Percentiles rank a stretch among this genome's conserved stretches.
Evolutionary conservation across 805 yeast species (phyloP).

Genomic region (Lipomyces starkeyi): DNA sequence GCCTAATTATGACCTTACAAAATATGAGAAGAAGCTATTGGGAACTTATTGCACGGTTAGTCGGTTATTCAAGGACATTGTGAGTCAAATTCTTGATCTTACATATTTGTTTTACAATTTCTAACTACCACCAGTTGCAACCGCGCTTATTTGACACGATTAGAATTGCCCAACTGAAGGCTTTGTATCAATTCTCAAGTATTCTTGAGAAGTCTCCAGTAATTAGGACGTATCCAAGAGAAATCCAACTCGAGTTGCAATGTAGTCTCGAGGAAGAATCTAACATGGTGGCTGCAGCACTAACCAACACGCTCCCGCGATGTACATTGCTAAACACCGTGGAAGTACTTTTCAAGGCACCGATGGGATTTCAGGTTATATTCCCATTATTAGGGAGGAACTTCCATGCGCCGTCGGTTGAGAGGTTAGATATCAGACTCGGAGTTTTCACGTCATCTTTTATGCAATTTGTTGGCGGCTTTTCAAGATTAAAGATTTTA

Average conservation of each 20-base stretch:
- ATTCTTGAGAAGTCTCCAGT: conserved; percentile 22
- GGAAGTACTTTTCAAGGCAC: conserved; percentile 24
- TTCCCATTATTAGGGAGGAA: conserved; percentile 23
- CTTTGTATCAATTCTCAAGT: conserved; percentile 19
- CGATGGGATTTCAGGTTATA: conserved; percentile 34
- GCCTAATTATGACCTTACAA: conserved; percentile 16
- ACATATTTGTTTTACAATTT: neutral
- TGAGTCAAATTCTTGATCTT: conserved; percentile 2
- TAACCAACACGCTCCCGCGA: conserved; percentile 20
- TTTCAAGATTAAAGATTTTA: conserved; percentile 18
- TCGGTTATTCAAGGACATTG: conserved; percentile 26
- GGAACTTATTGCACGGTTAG: conserved; percentile 21
- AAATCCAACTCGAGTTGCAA: conserved; percentile 23
- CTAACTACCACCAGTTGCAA: conserved; percentile 23
- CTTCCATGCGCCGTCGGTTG: conserved; percentile 26
- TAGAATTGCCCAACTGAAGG: conserved; percentile 18
- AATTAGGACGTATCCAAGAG: conserved; percentile 9
- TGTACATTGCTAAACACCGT: conserved; percentile 20
- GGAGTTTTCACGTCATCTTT: conserved; percentile 29
- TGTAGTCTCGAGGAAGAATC: conserved; percentile 36
- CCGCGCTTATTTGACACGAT: conserved; percentile 28
- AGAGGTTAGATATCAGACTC: conserved; percentile 15
- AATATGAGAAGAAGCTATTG: conserved; percentile 19
- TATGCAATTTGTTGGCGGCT: conserved; percentile 24
- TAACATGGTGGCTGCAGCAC: conserved; percentile 35